These are phyloP conservation scores for Amaranthus palmeri DNA, from an alignment of 148 eudicot genomes.

Conservation along the genomic window DNA sequence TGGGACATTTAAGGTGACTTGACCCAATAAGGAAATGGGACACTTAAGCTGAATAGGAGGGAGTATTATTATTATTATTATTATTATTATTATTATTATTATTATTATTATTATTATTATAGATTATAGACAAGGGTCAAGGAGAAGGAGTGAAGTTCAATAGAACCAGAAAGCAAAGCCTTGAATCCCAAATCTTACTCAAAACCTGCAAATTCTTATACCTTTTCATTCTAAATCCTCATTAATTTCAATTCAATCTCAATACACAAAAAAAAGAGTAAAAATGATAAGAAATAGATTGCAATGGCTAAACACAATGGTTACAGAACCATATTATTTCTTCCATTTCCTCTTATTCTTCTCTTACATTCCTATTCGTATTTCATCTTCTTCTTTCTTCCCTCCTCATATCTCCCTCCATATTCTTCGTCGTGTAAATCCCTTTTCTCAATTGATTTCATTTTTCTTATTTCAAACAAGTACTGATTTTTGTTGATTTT, in stretches of 20 bases:
- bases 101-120: no score
- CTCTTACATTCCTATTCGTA: conserved; percentile 79
- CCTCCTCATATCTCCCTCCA: conserved; percentile 44
- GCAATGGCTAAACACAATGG: conserved; percentile 47
- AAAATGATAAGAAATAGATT: conserved; percentile 34
- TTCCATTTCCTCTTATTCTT: conserved; percentile 73
- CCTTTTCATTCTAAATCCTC: background rate
- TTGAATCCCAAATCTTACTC: background rate
- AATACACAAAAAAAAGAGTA: background rate
- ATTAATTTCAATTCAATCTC: background rate
- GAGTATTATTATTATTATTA: no score
- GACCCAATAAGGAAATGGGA: no score
- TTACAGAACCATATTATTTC: conserved; percentile 63
- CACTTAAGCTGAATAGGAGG: no score
- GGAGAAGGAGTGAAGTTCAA: no score
- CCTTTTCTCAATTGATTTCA: background rate
- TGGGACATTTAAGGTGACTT: no score
- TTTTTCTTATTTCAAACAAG: background rate
- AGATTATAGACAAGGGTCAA: no score
- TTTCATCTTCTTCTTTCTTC: conserved; percentile 54
- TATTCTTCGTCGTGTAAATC: conserved; percentile 69
- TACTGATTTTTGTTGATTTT: background rate
- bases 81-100: no score
- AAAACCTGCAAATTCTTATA: no score
- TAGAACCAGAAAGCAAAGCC: no score